Conservation (phyloP, 805 yeast genomes). For the Pichia pseudocactophila region DNA sequence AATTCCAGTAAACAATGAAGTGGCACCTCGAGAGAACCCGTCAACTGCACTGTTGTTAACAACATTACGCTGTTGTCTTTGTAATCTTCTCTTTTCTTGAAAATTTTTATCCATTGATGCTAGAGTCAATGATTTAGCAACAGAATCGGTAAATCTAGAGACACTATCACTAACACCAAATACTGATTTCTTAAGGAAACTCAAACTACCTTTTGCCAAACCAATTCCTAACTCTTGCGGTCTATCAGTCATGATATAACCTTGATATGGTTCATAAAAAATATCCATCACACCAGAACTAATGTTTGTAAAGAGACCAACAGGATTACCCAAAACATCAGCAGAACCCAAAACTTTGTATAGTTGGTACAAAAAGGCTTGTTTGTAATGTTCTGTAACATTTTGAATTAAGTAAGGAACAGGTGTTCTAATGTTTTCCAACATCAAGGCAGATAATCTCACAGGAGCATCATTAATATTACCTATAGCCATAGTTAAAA, state of each 20-base stretch:
- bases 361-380: constrained; percentile 82
- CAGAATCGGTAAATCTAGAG: constrained; percentile 85
- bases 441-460: constrained; percentile 71
- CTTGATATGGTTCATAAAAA: constrained; percentile 95
- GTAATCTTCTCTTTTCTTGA: constrained; percentile 76
- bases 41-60: constrained; percentile 75
- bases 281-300: constrained; percentile 95
- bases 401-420: constrained; percentile 61
- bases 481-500: constrained; percentile 93
- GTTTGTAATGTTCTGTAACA: constrained; percentile 79
- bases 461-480: constrained; percentile 97
- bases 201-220: constrained; percentile 89
- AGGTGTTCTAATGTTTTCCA: constrained; percentile 87
- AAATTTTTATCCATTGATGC: constrained; percentile 81
- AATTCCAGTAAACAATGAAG: constrained; percentile 77
- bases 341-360: constrained; percentile 94
- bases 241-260: constrained; percentile 85
- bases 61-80: constrained; percentile 57
- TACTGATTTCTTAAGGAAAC: constrained; percentile 89
- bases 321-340: constrained; percentile 94
- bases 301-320: constrained; percentile 86
- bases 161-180: constrained; percentile 92
- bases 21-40: constrained; percentile 80
- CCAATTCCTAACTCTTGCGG: constrained; percentile 96
- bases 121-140: constrained; percentile 88